A percentile compares a stretch with the other conserved stretches of the same genome.
Conservation (phyloP, 2,329 filamentous ascomycete species). For the Waltergamsia citrina region DNA sequence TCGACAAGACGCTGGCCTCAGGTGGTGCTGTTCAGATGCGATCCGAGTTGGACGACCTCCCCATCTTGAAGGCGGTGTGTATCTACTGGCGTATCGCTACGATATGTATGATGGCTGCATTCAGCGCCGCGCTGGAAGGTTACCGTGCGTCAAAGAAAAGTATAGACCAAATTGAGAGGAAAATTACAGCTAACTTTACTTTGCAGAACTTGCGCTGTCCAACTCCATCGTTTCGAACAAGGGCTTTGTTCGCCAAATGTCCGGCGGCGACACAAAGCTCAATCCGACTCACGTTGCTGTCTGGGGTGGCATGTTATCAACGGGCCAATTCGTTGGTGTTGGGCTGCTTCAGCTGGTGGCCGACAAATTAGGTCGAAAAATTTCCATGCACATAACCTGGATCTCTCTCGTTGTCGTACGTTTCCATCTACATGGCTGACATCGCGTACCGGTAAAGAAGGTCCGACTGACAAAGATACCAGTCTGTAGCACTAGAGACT, state of each 20-base stretch:
- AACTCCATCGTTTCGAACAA: constrained; percentile 28
- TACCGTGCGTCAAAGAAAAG: too few species aligned
- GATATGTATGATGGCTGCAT: too few species aligned
- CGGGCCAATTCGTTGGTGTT: constrained; percentile 23
- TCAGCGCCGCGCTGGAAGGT: too few species aligned
- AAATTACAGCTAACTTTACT: too few species aligned
- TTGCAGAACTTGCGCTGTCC: too few species aligned
- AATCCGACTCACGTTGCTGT: constrained; percentile 23
- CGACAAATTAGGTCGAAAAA: constrained; percentile 23
- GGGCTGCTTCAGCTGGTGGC: constrained; percentile 22
- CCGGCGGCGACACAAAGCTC: constrained; percentile 19
- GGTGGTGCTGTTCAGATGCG: too few species aligned
- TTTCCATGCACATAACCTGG: constrained; percentile 23
- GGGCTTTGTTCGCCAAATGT: constrained; percentile 27
- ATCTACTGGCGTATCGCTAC: too few species aligned
- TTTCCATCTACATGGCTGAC: too few species aligned
- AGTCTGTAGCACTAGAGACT: constrained; percentile 15
- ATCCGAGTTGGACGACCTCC: too few species aligned
- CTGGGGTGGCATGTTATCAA: constrained; percentile 27
- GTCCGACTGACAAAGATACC: not conserved
- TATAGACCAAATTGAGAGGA: too few species aligned
- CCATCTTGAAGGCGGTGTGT: too few species aligned
- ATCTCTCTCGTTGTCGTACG: constrained; percentile 17
- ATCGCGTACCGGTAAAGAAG: not conserved
- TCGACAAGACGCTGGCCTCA: too few species aligned